A percentile compares a stretch with the other conserved stretches of the same genome.
These are phyloP conservation scores for Kuraishia ogatae DNA, from an alignment of 805 yeast species.

Conservation along the genomic window DNA sequence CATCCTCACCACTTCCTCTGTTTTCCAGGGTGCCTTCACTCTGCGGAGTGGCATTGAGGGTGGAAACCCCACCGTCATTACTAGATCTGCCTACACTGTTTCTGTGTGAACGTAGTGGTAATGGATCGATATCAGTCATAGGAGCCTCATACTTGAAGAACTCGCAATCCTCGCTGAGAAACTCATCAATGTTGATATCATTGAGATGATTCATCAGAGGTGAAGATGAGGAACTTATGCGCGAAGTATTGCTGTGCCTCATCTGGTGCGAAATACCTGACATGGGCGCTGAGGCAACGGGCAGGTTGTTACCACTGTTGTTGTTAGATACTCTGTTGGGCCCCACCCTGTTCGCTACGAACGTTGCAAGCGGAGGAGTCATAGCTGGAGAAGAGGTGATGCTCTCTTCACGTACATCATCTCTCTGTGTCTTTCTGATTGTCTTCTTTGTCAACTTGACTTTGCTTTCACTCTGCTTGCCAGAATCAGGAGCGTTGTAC, in stretches of 20 bases:
- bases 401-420: background rate
- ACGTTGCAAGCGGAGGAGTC: background rate
- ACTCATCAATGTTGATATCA: background rate
- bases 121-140: slow-evolving; percentile 33
- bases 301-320: background rate
- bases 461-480: background rate
- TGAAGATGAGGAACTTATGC: background rate
- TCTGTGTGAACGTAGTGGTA: slow-evolving; percentile 15
- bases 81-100: slow-evolving; percentile 2
- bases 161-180: background rate
- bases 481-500: slow-evolving; percentile 7
- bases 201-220: background rate
- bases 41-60: background rate
- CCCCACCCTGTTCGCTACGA: background rate
- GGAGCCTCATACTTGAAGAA: slow-evolving; percentile 29
- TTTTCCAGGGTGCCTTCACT: background rate
- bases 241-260: background rate
- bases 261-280: background rate
- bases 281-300: background rate
- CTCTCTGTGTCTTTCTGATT: background rate
- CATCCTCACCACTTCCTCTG: slow-evolving; percentile 11
- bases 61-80: background rate
- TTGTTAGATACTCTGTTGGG: background rate
- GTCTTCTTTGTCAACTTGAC: background rate
- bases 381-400: background rate